Evolutionary conservation across 768 basidiomycete species (phyloP).

Genomic region (Strobilomyces echinocephalus): DNA sequence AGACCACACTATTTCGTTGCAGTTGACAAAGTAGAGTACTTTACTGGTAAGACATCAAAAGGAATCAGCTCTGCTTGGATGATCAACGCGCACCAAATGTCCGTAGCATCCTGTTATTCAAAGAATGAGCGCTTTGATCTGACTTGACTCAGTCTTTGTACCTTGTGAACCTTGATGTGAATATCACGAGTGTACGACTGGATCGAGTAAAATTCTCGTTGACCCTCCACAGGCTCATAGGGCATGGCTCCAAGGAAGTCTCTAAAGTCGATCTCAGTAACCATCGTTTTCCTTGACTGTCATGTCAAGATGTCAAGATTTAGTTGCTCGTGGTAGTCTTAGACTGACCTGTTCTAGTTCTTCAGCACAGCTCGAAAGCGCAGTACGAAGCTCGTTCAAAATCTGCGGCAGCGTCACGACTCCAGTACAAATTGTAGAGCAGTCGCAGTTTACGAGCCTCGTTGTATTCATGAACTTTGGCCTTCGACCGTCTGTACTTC

Average conservation of each 20-base stretch:
- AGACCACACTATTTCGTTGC: constrained; percentile 21
- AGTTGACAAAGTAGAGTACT: constrained; percentile 10
- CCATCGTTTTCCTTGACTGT: constrained; percentile 11
- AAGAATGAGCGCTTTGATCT: neutral
- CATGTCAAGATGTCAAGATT: constrained; percentile 1
- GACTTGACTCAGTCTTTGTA: constrained; percentile 2
- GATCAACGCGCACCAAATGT: constrained; percentile 8
- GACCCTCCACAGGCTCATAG: constrained; percentile 13
- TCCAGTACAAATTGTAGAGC: neutral
- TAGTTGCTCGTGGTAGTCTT: neutral
- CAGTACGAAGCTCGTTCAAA: constrained; percentile 16
- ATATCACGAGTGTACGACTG: neutral
- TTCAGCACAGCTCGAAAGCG: constrained; percentile 11
- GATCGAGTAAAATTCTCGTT: constrained; percentile 9
- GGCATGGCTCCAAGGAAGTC: constrained; percentile 1
- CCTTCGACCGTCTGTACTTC: constrained; percentile 23
- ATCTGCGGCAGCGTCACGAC: constrained; percentile 10
- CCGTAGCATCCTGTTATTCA: constrained; percentile 2
- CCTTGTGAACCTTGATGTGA: constrained; percentile 10
- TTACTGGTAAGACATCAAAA: constrained; percentile 4
- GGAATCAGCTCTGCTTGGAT: neutral
- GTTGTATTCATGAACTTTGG: constrained; percentile 8
- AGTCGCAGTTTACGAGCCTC: constrained; percentile 15
- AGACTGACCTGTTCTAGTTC: constrained; percentile 22
- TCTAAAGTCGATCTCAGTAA: constrained; percentile 17